Percentiles rank a stretch among this genome's conserved stretches.
Conservation (phyloP, 2,329 filamentous ascomycete species). For the Talaromyces sp. region DNA sequence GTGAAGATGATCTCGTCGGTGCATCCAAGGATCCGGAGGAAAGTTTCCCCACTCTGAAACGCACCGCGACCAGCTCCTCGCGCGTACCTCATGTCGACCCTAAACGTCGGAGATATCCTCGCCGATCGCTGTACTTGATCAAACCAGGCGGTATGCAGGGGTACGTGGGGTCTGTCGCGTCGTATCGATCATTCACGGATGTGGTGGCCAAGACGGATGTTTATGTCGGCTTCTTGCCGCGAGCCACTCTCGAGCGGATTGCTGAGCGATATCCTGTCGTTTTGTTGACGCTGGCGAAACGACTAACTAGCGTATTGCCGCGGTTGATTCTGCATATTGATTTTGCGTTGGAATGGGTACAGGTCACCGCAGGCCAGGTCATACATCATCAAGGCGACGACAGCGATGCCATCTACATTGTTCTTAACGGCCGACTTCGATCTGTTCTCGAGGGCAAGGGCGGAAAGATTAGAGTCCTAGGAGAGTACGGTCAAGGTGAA, state of each 20-base stretch:
- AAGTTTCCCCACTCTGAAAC: slow-evolving; percentile 44
- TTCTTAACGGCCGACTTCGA: slow-evolving; percentile 85
- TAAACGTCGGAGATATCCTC: slow-evolving; percentile 44
- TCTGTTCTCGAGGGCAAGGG: slow-evolving; percentile 77
- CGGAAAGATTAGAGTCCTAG: slow-evolving; percentile 78
- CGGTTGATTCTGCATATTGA: slow-evolving; percentile 92
- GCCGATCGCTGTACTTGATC: slow-evolving; percentile 78
- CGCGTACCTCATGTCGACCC: slow-evolving; percentile 31
- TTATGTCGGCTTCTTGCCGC: slow-evolving; percentile 90
- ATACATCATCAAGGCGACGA: slow-evolving; percentile 92
- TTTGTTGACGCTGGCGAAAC: slow-evolving; percentile 90
- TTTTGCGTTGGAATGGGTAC: slow-evolving; percentile 96
- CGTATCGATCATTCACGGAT: slow-evolving; percentile 92
- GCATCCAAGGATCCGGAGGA: slow-evolving; percentile 33
- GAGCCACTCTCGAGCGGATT: slow-evolving; percentile 80
- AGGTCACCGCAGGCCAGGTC: slow-evolving; percentile 90
- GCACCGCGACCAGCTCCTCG: slow-evolving; percentile 44
- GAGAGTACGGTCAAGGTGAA: slow-evolving; percentile 94
- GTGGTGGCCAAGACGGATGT: slow-evolving; percentile 97
- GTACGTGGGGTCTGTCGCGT: slow-evolving; percentile 90
- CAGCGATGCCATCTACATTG: slow-evolving; percentile 97
- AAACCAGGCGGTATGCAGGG: slow-evolving; percentile 93
- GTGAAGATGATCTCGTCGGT: slow-evolving; percentile 42
- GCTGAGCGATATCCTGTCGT: slow-evolving; percentile 91
- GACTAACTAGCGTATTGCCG: slow-evolving; percentile 82